These are phyloP conservation scores for Polymyxa betae DNA, from an alignment of 208 protist genomes.

Conservation along the genomic window DNA sequence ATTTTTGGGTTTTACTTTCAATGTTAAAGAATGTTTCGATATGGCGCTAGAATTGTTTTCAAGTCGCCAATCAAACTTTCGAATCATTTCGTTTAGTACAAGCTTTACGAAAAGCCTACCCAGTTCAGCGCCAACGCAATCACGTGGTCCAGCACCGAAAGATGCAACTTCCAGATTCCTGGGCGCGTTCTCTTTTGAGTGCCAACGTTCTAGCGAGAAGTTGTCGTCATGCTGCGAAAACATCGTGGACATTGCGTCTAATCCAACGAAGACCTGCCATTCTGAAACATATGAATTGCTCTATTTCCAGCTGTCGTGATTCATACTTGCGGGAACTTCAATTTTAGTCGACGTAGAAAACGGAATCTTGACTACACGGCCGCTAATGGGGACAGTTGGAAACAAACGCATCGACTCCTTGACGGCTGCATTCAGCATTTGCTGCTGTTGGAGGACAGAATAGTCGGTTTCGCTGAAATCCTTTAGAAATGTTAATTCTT, in stretches of 20 bases:
- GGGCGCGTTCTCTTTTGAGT: background rate
- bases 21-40: background rate
- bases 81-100: background rate
- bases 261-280: constrained; percentile 28
- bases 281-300: background rate
- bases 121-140: background rate
- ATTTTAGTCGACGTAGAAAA: background rate
- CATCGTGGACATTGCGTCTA: constrained; percentile 1
- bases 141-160: constrained; percentile 22
- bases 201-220: background rate
- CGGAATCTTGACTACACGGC: background rate
- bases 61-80: background rate
- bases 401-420: constrained; percentile 51
- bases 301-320: background rate
- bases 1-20: no score
- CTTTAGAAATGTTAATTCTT: background rate
- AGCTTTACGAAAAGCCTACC: background rate
- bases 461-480: background rate
- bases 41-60: background rate
- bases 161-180: background rate
- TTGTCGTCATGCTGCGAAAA: background rate
- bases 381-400: background rate
- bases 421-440: background rate
- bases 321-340: background rate
- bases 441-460: background rate